These are phyloP conservation scores for Ustilago shanxiensis DNA, from an alignment of 1,284 basidiomycete genomes.

Conservation along the genomic window DNA sequence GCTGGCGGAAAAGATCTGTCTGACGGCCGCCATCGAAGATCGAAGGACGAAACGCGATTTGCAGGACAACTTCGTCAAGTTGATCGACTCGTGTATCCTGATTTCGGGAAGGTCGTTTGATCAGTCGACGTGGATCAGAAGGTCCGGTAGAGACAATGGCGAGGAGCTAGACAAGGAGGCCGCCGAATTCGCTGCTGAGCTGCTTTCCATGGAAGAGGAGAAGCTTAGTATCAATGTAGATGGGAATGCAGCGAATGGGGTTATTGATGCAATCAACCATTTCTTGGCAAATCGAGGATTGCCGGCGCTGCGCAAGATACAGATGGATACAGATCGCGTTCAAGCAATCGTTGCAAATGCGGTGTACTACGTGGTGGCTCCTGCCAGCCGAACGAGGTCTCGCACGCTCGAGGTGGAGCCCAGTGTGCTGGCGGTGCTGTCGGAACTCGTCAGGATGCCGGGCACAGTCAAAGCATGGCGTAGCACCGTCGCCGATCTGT, in stretches of 20 bases:
- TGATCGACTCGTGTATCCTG: conserved; percentile 83
- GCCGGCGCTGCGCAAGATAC: conserved; percentile 82
- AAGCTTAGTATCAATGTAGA: conserved; percentile 4
- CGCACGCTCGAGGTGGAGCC: conserved; percentile 71
- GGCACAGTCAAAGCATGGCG: conserved; percentile 88
- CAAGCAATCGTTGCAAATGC: conserved; percentile 83
- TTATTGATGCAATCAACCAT: conserved; percentile 75
- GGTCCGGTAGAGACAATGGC: conserved; percentile 76
- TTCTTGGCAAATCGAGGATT: conserved; percentile 81
- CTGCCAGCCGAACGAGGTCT: conserved; percentile 77
- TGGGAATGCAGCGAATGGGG: background rate
- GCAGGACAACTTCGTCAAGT: conserved; percentile 88
- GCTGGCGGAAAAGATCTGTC: conserved; percentile 84
- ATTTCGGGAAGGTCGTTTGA: conserved; percentile 83
- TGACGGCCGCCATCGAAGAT: conserved; percentile 88
- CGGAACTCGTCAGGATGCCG: conserved; percentile 82
- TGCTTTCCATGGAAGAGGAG: conserved; percentile 17
- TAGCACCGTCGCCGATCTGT: conserved; percentile 80
- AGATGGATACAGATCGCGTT: conserved; percentile 87
- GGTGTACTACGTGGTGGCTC: conserved; percentile 85
- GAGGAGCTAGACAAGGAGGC: conserved; percentile 43
- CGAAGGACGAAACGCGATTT: conserved; percentile 87
- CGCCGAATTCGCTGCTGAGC: conserved; percentile 30
- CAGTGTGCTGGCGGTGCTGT: conserved; percentile 76
- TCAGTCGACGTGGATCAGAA: conserved; percentile 82